Evolutionary conservation across 164 flowering plant species (phyloP), one percentile per base, ranked within the genome.

Genomic region (Tinospora cordifolia): DNA sequence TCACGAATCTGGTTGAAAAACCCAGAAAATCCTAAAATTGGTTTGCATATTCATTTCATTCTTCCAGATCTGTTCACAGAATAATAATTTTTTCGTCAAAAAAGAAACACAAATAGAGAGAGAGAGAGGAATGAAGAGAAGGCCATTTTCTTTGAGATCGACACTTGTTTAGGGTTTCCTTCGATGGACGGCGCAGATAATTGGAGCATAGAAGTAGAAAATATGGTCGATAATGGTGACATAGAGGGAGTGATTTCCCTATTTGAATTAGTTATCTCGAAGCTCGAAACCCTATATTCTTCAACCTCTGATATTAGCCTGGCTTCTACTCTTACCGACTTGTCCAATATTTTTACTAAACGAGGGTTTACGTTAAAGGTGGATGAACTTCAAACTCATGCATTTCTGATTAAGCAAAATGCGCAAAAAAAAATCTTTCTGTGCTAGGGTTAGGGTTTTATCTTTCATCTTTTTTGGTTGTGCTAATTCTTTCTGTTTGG

Each of bases 131-230:
- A n/a, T n/a, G n/a, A 30, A 30, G 4, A 30, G 4, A 30, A 30
- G 36, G 3, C 36, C 36, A 2, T 30, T 30, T 4, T 30, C 36
- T 4, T 30, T 4, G 36, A 30, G 4, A 58, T 58, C 25, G 24
- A 58, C 19, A 58, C 1, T 58, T 6, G 62, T 0, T 7, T 7
- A 62, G 27, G 9, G 15, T 9, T 10, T 2, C 5, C 24, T 4
- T 15, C 63, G 67, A 72, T 27, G 70, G 76, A 66, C 19, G 67
- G 34, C 14, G 74, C 72, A 69, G 66, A 25, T 24, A 88, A 80
- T 70, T 87, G 90, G 93, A 85, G 88, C 73, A 84, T 79, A 78
- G 39, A 39, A 22, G 89, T 86, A 39, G 89, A 88, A 69, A 86
- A 89, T 78, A 76, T 89, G 2, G 74, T 84, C 41, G 73, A 83